Evolutionary conservation across 2,329 filamentous ascomycete genomes (phyloP), one percentile per base, ranked within the genome.

Genomic region (Rachicladosporium sp.): DNA sequence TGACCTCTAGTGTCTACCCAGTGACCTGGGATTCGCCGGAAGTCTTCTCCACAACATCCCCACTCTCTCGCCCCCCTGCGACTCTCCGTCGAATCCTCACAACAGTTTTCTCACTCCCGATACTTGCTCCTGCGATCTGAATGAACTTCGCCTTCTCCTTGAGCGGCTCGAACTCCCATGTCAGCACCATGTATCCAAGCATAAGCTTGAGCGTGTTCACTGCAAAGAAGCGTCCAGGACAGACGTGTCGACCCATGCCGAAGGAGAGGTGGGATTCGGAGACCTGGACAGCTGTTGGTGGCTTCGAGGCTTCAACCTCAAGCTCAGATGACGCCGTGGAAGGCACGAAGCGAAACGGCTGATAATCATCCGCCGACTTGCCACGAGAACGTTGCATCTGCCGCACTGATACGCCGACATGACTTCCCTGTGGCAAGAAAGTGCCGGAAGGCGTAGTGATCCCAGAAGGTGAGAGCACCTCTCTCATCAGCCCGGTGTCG

Each of bases 211-310:
- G 36, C 4, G 37, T 39, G 15, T 42, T 43, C 8, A 31, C 29
- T 2, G 46, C 43, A 30, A 48, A 48, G 38, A 46, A 48, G 9
- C 46, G 41, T 6, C 46, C 46, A 4, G 46, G 46, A 31, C 46
- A 48, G 27, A 42, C 44, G 27, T 44, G 43, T 33, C 31, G 38
- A 8, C 46, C 46, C 12, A 42, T 15, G 7, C 46, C 46, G 36
- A 48, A 48, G 9, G 36, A 23, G 27, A 48, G 45, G 29, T 34
- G 46, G 4, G 37, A 27, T 7, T 41, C 38, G 27, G 39, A 41
- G 12, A 37, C 37, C 11, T 41, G 39, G 10, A 41, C 39, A 3
- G 23, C 23, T 27, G 23, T 33, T 10, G 3, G 38, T 40, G 3
- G 38, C 38, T 9, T 33, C 33, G 10, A 33, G 33, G 3, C 19